phyloP scores from a whole-genome alignment of 495 filamentous ascomycete species.

The Hyaloscypha variabilis region DNA sequence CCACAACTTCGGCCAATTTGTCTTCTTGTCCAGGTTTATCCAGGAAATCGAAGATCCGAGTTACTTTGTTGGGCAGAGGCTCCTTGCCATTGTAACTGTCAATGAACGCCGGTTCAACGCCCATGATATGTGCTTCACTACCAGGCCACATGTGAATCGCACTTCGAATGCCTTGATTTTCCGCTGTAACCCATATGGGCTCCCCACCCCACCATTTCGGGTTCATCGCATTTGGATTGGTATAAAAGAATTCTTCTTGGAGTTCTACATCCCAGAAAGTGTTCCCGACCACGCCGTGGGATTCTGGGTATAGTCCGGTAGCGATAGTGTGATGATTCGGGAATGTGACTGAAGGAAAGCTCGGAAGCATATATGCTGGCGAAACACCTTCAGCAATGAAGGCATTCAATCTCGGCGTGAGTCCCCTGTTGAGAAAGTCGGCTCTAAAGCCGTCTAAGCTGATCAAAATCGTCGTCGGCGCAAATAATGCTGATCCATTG shows the following conservation, averaged over 20 bases:
- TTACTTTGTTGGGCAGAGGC: conserved; percentile 69
- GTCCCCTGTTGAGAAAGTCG: conserved; percentile 80
- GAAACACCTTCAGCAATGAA: conserved; percentile 86
- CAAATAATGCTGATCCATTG: conserved; percentile 85
- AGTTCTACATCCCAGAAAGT: conserved; percentile 85
- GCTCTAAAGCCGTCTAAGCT: conserved; percentile 97
- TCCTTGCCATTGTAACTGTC: conserved; percentile 86
- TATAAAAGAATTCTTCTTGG: conserved; percentile 84
- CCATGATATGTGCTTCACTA: conserved; percentile 77
- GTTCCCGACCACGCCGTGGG: conserved; percentile 92
- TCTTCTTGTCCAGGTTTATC: conserved; percentile 75
- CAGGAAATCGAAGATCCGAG: conserved; percentile 74
- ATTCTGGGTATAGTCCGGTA: conserved; percentile 90
- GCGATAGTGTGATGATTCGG: conserved; percentile 97
- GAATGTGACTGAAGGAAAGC: conserved; percentile 96
- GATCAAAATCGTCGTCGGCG: conserved; percentile 89
- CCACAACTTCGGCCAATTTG: conserved; percentile 31
- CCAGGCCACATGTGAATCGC: conserved; percentile 99
- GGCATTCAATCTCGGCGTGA: conserved; percentile 80
- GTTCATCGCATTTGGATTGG: conserved; percentile 74
- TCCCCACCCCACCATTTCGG: conserved; percentile 93
- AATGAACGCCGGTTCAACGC: conserved; percentile 69
- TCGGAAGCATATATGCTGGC: conserved; percentile 86
- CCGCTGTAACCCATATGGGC: conserved; percentile 91
- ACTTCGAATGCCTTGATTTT: conserved; percentile 70